Base-by-base conservation (phyloP, 768 basidiomycete genomes). In the Thelephora aurantiotincta region DNA sequence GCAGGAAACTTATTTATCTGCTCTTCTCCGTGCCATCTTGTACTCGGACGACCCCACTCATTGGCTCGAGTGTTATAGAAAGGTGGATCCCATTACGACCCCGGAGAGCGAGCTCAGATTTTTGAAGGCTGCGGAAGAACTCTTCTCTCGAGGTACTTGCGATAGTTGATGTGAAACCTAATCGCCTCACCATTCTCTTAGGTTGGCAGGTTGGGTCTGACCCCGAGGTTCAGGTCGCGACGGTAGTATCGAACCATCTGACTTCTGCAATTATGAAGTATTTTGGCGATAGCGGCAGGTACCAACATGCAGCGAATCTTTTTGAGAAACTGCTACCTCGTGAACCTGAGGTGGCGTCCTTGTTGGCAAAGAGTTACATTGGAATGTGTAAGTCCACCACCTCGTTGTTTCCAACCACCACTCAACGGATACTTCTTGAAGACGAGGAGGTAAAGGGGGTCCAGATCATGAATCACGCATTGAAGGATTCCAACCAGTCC, bases 121-220 rank as follows among this genome's bases (percentile, higher is more conserved):
- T 58, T 68, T 99, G 6, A 81, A 91, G 53, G 88, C 89, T 0
- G 86, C 90, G 2, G 96, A 97, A 58, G 77, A 77, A 0, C 65
- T 94, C 33, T 98, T 98, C 57, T 65, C 77, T 59, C 92, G 94
- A 65, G 92, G 91, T 80, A 26, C 5, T 64, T 58, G 26, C 2
- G 51, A 9, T 13, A 37, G 43, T 23, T 18, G 36, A 33, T 1
- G 20, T 33, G 16, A 4, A 19, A 7, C 16, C 23, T 7, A 7
- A 33, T 19, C 36, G 16, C n/a, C 33, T 16, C 7, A 4, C 30
- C 0, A 30, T 34, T 3, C 5, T 7, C 11, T 11, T 37, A 93
- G 92, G 94, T 33, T 98, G 96, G 96, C 93, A 96, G 59, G 86
- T 98, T 6, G 96, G 94, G 2, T 96, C 92, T 0, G 96, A 98